Evolutionary conservation across 495 filamentous ascomycete species (phyloP).

Genomic region (Chlorociboria aeruginascens): DNA sequence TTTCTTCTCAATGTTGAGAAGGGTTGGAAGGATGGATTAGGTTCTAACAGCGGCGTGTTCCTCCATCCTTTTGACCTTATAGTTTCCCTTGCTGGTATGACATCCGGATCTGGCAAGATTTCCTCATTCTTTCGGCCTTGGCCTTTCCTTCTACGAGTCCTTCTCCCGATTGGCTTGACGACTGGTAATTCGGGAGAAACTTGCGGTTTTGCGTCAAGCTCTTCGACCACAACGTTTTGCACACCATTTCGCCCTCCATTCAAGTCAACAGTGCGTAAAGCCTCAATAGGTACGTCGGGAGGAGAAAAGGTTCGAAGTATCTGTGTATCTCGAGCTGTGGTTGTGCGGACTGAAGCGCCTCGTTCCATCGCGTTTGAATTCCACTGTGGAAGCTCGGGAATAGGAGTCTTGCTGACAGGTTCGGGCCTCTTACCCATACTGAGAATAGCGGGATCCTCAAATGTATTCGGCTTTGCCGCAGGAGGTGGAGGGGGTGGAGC

Average conservation of each 20-base stretch:
- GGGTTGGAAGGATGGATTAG: slow-evolving; percentile 40
- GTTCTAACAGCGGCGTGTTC: slow-evolving; percentile 67
- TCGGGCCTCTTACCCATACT: slow-evolving; percentile 29
- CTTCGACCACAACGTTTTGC: slow-evolving; percentile 4
- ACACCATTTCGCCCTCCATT: too few relatives aligned
- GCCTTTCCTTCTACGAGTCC: slow-evolving; percentile 2
- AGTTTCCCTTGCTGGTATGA: slow-evolving; percentile 12
- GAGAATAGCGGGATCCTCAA: slow-evolving; percentile 44
- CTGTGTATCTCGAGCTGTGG: slow-evolving; percentile 1
- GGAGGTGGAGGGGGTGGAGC: slow-evolving; percentile 7
- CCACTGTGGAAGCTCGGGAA: neutral
- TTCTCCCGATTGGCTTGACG: slow-evolving; percentile 1
- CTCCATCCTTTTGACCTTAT: slow-evolving; percentile 55
- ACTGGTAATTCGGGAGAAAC: slow-evolving; percentile 23
- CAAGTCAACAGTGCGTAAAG: too few relatives aligned
- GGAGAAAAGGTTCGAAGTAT: neutral
- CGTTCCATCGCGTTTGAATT: neutral
- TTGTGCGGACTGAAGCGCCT: slow-evolving; percentile 8
- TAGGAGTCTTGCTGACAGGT: neutral
- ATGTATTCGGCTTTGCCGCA: slow-evolving; percentile 16
- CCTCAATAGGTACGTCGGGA: too few relatives aligned
- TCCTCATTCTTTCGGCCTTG: slow-evolving; percentile 1
- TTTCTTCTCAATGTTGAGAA: slow-evolving; percentile 44
- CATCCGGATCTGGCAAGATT: slow-evolving; percentile 5
- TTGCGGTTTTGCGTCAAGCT: slow-evolving; percentile 1